phyloP scores from a whole-genome alignment of 2,329 filamentous ascomycete species.

The Talaromyces amestolkiae region DNA sequence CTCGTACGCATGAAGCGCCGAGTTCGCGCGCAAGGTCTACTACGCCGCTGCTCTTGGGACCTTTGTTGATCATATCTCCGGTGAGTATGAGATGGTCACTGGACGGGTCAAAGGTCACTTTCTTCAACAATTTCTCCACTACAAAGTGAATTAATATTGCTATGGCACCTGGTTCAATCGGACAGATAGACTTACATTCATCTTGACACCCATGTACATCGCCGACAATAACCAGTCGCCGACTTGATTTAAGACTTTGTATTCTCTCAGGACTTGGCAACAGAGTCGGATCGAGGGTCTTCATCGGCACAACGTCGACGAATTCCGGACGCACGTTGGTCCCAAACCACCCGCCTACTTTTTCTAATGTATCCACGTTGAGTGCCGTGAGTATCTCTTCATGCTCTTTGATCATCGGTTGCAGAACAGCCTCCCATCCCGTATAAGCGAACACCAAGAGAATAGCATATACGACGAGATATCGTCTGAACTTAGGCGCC shows the following conservation, averaged over 20 bases:
- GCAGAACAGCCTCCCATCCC: constrained; percentile 35
- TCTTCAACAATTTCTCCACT: constrained; percentile 61
- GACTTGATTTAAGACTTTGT: neutral
- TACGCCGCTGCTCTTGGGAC: constrained; percentile 76
- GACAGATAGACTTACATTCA: constrained; percentile 50
- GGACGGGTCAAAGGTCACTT: constrained; percentile 60
- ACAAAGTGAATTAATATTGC: neutral
- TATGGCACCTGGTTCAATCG: neutral
- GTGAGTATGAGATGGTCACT: constrained; percentile 73
- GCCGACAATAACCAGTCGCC: constrained; percentile 73
- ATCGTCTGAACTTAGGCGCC: constrained; percentile 44
- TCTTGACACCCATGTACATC: constrained; percentile 87
- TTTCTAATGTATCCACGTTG: constrained; percentile 29
- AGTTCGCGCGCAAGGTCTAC: constrained; percentile 71
- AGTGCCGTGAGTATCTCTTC: constrained; percentile 31
- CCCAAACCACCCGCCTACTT: constrained; percentile 44
- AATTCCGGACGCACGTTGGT: constrained; percentile 49
- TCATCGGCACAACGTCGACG: constrained; percentile 51
- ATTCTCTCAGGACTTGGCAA: constrained; percentile 40
- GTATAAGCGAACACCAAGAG: constrained; percentile 33
- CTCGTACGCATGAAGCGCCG: constrained; percentile 77
- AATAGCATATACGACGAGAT: constrained; percentile 35
- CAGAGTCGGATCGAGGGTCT: constrained; percentile 47
- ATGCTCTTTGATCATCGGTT: constrained; percentile 34
- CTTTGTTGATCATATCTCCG: constrained; percentile 82